Evolutionary conservation across 2,329 filamentous ascomycete genomes (phyloP), one percentile per base, ranked within the genome.

Genomic region (Epichloe amarillans): DNA sequence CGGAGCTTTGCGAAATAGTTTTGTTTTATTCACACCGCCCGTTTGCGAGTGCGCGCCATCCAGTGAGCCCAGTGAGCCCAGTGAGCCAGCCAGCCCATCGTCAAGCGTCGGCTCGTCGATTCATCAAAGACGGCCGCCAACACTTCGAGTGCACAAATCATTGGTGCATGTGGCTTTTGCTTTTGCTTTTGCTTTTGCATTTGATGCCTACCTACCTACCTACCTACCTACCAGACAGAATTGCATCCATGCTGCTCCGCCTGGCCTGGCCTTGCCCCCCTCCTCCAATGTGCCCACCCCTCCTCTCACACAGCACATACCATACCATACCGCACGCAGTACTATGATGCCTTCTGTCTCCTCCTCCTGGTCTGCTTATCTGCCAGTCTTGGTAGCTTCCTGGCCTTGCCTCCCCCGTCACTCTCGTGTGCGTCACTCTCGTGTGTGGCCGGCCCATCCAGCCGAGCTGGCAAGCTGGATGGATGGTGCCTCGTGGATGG

Each of bases 361-460:
- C 14, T 12, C 36, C 15, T 33, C 37, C 37, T 26, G 26, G 26
- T 11, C 15, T 33, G 23, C 37, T 26, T 14, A 8, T 30, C 26
- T 30, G 26, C 26, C 26, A 30, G 26, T 30, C 47, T 30, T 33
- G 23, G 40, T 48, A 35, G 40, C 45, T 26, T 14, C 48, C 39
- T 30, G n/a, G 39, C 45, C 36, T 39, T 11, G 40, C 41, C 11
- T 30, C 44, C 41, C n/a, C n/a, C 30, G 30, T 47, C 36, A 41
- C 36, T 45, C 37, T 46, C 42, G 26, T 46, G 46, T 39, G 26
- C 30, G 30, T 47, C 36, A 41, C 36, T 45, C 37, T 46, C 42
- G 26, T 46, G 46, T 39, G 26, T 52, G 42, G 50, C 38, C 46
- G 42, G 42, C 37, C 50, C 42, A 50, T 50, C 48, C 48, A 39